Evolutionary conservation across 2,329 filamentous ascomycete species (phyloP), one percentile per base, ranked within the genome.

Genomic region (Penicillium sp.): DNA sequence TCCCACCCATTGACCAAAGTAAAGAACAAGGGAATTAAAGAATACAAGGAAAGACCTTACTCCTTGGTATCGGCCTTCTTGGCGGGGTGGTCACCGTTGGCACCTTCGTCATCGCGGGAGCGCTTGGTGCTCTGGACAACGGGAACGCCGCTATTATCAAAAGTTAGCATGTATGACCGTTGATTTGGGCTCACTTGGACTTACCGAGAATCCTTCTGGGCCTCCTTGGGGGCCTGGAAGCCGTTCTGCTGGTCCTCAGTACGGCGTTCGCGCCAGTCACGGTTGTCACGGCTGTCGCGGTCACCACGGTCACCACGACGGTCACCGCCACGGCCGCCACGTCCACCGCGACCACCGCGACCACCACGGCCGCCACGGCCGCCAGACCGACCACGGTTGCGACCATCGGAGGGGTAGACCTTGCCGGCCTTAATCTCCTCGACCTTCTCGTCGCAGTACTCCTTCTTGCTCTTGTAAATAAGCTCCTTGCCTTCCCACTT

Each of bases 401-500:
- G 51, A 21, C 31, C 51, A 6, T 45, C 43, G 41, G 46, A 50
- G 57, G 88, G 84, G 69, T 85, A 78, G 45, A 91, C 78, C 67
- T 85, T 85, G 56, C 90, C 89, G 41, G 85, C 81, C 63, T 84
- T 81, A 66, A 93, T 92, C 36, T 89, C 83, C 50, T 85, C 77
- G 53, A 81, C 81, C 79, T 93, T 93, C 73, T 87, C 84, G n/a
- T 88, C 82, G 62, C 89, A 88, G 74, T 99, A 99, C 16, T 85
- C 88, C 67, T 85, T 84, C 86, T 99, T 99, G 75, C 85, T 87
- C 85, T 90, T 92, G 77, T 94, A 87, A 70, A 86, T 78, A 48
- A 97, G 81, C 32, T 90, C 86, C 62, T 89, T 81, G 48, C 83
- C 92, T 73, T 96, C 87, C 86, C 87, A 99, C 72, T 87, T 84